These are phyloP conservation scores for Sideroxylon spinosum DNA, from an alignment of 179 eudicot species.

Conservation along the genomic window DNA sequence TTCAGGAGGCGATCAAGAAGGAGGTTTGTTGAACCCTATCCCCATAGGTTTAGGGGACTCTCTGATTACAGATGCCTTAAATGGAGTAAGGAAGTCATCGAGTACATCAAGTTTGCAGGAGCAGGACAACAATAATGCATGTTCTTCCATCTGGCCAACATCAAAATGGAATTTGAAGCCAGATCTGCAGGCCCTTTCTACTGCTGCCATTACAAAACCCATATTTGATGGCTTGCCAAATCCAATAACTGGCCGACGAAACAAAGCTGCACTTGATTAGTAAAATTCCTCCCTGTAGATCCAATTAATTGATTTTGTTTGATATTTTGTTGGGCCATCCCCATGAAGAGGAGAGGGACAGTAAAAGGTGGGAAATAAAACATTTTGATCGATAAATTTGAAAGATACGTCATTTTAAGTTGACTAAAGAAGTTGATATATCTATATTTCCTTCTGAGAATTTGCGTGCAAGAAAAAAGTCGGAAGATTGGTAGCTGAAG, in stretches of 20 bases:
- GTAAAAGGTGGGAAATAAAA: neutral
- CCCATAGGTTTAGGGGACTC: constrained; percentile 45
- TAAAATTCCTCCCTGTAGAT: constrained; percentile 10
- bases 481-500: constrained; percentile 6
- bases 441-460: neutral
- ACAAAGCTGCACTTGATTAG: constrained; percentile 87
- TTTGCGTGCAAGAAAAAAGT: neutral
- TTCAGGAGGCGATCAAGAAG: constrained; percentile 53
- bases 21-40: constrained; percentile 28
- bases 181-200: constrained; percentile 63
- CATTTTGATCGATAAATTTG: neutral
- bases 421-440: neutral
- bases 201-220: constrained; percentile 66
- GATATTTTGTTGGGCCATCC: constrained; percentile 1
- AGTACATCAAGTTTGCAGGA: constrained; percentile 82
- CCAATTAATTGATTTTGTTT: neutral
- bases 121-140: constrained; percentile 33
- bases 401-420: neutral
- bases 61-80: constrained; percentile 30
- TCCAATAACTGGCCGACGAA: constrained; percentile 58
- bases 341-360: neutral
- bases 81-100: constrained; percentile 70
- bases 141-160: constrained; percentile 59
- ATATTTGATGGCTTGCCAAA: constrained; percentile 82
- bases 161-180: constrained; percentile 74